Evolutionary conservation across 2,329 filamentous ascomycete species (phyloP).

Genomic region (Diaporthe nobilis): DNA sequence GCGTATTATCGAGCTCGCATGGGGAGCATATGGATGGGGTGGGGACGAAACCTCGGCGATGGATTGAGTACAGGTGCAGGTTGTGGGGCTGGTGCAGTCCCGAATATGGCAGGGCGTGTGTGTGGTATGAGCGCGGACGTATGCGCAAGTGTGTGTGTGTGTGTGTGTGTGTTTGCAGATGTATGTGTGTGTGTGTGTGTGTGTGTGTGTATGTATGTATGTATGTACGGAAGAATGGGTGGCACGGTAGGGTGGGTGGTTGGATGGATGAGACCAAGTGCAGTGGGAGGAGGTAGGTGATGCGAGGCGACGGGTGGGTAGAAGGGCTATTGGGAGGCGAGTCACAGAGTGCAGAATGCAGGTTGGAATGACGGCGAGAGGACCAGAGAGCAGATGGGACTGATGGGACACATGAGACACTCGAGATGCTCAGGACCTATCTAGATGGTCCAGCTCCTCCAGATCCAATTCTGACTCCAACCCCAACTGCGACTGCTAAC

Average conservation of each 20-base stretch:
- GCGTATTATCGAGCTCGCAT: slow-evolving; percentile 39
- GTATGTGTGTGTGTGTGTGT: background rate
- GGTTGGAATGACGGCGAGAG: slow-evolving; percentile 10
- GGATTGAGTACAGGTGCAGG: background rate
- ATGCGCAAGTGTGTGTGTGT: background rate
- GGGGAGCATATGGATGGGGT: slow-evolving; percentile 32
- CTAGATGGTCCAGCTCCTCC: background rate
- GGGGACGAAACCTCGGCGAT: slow-evolving; percentile 12
- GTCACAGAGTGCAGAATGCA: slow-evolving; percentile 6
- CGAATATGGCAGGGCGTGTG: slow-evolving; percentile 1
- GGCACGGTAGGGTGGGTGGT: slow-evolving; percentile 12
- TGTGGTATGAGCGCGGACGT: background rate
- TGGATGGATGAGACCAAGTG: slow-evolving; percentile 11
- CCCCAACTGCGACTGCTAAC: background rate
- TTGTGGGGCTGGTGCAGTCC: background rate
- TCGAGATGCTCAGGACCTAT: slow-evolving; percentile 23
- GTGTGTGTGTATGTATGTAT: background rate
- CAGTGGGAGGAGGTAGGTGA: slow-evolving; percentile 2
- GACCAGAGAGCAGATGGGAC: slow-evolving; percentile 9
- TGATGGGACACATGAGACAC: slow-evolving; percentile 26
- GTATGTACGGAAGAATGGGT: background rate
- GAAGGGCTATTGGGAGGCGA: background rate
- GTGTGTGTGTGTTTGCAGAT: background rate
- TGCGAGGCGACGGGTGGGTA: slow-evolving; percentile 9
- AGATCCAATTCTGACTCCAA: slow-evolving; percentile 3